Evolutionary conservation across 2,329 filamentous ascomycete species (phyloP), one percentile per base, ranked within the genome.

Genomic region (Colletotrichum sp.): DNA sequence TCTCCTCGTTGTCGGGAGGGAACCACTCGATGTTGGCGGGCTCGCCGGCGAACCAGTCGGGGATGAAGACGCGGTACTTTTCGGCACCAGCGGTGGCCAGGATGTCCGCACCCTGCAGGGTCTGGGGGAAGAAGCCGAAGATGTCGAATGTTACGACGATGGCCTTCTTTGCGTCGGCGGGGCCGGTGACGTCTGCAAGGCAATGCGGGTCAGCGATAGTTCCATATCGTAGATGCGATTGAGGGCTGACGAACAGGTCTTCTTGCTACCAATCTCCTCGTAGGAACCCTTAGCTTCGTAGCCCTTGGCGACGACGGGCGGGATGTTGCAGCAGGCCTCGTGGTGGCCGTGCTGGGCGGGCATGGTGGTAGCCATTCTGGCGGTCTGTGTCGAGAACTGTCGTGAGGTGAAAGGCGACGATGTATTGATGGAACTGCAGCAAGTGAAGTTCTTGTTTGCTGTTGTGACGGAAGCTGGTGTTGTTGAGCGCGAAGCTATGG

Each of bases 11-110:
- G 84, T 92, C 84, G 28, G 93, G 90, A 4, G 94, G 93, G 82
- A 92, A 92, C 90, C 89, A 85, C 81, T 87, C 87, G 83, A 92
- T 89, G 66, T 87, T 85, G 80, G 86, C 86, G 3, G 95, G 94
- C 79, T 91, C 89, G 83, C 95, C 96, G 76, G 94, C 90, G 88
- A 98, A 98, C 90, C 95, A 96, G 86, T 98, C 96, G 32, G 96
- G 96, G 78, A 98, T 96, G 86, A 96, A 96, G 79, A 98, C 95
- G 80, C 92, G 93, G 88, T 98, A 97, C 82, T 94, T 92, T 83
- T 87, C 90, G 84, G 87, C 82, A 80, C 91, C 88, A 77, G 88
- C 87, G 62, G 86, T 86, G 60, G 91, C 88, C 28, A 94, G 86
- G 79, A 92, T 94, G 80, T 95, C 94, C 77, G 92, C 92, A 28